Evolutionary conservation across 768 basidiomycete genomes (phyloP), one percentile per base, ranked within the genome.

Genomic region (Collybia sordida): DNA sequence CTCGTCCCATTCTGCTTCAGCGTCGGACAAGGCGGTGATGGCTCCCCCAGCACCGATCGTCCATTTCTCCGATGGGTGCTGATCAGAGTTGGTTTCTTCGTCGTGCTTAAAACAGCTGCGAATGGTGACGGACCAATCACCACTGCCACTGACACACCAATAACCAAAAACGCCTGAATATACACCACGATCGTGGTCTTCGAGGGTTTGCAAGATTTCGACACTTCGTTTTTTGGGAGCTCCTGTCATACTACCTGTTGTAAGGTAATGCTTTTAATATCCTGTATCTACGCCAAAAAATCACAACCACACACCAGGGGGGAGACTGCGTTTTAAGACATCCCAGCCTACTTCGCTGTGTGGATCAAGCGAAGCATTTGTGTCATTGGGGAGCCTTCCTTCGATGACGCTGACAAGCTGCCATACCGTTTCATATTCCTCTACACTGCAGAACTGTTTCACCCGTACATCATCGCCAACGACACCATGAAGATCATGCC

Each of bases 111-210:
- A 89, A 65, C 93, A 93, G 54, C 91, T 95, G 40, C 95, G 85
- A 59, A 98, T 98, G 24, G 87, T 88, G 19, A 98, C 93, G 14
- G 91, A 90, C 83, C 94, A 94, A 71, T 97, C 95, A 1, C 90
- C 88, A 23, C 83, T 81, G 1, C 94, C 94, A 35, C 92, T 84
- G 21, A 93, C 83, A 52, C 87, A 87, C 83, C 92, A 91, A 63
- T 95, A 98, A 1, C 95, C 95, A 52, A 94, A 86, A 4, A 93
- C 89, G 25, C 95, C 94, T 17, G 95, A 97, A 63, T 98, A 98
- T 15, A 94, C 72, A 22, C 84, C 80, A 23, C 95, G 80, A 41
- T 85, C 79, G 36, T 75, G 65, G 40, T 77, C 79, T 65, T 98
- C 95, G 2, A 97, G 77, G 0, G 73, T 74, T 53, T 90, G 88